A percentile compares a stretch with the other conserved stretches of the same genome.
These are phyloP conservation scores for Botrytis aclada DNA, from an alignment of 2,329 filamentous ascomycete genomes.

Conservation along the genomic window DNA sequence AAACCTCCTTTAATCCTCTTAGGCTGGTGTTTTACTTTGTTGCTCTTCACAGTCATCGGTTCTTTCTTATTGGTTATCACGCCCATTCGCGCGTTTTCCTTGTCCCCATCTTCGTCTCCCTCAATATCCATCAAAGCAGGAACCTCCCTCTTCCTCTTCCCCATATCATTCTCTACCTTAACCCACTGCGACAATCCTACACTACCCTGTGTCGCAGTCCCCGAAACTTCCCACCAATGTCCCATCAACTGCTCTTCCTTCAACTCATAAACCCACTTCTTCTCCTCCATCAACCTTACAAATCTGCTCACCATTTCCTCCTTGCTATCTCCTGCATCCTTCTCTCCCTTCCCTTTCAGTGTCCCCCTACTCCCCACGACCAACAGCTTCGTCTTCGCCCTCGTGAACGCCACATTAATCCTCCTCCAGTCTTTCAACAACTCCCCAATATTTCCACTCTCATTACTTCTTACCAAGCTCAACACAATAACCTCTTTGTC, in stretches of 20 bases:
- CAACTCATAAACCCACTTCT: slow-evolving; percentile 77
- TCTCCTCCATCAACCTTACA: slow-evolving; percentile 71
- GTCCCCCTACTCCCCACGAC: slow-evolving; percentile 82
- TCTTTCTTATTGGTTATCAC: not conserved
- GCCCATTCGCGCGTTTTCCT: not conserved
- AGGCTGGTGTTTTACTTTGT: slow-evolving; percentile 39
- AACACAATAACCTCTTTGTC: slow-evolving; percentile 93
- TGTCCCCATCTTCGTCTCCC: not conserved
- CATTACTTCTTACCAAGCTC: slow-evolving; percentile 83
- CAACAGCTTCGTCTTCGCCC: slow-evolving; percentile 87
- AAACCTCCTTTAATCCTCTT: slow-evolving; percentile 57
- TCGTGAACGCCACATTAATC: slow-evolving; percentile 93
- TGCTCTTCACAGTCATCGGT: not conserved
- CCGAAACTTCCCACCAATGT: slow-evolving; percentile 60
- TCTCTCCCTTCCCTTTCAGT: slow-evolving; percentile 59
- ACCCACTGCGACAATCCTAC: slow-evolving; percentile 21
- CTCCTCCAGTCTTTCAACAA: slow-evolving; percentile 86
- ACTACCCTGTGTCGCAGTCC: slow-evolving; percentile 46
- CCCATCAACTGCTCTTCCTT: slow-evolving; percentile 59
- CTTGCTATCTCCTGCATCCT: slow-evolving; percentile 36
- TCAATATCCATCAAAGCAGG: not conserved
- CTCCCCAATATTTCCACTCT: slow-evolving; percentile 79
- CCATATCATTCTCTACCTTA: slow-evolving; percentile 16
- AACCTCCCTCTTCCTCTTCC: slow-evolving; percentile 12
- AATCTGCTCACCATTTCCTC: slow-evolving; percentile 77